A percentile compares a stretch with the other conserved stretches of the same genome.
These are phyloP conservation scores for Kwoniella botswanensis DNA, from an alignment of 768 basidiomycete genomes.

Conservation along the genomic window DNA sequence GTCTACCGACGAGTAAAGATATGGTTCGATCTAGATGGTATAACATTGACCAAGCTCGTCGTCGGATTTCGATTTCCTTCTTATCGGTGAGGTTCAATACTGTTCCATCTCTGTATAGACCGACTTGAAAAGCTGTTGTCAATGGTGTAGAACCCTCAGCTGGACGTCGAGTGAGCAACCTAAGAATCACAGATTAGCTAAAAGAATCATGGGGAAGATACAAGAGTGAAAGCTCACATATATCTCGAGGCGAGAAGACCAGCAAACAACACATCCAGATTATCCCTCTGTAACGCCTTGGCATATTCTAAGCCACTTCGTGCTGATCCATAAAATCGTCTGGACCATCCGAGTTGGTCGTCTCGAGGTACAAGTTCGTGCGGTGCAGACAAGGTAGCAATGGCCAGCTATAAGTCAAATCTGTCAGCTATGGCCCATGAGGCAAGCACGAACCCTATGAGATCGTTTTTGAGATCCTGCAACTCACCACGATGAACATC, in stretches of 20 bases:
- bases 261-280: conserved; percentile 58
- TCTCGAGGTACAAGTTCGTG: conserved; percentile 50
- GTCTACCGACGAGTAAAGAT: conserved; percentile 58
- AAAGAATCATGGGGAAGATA: neutral
- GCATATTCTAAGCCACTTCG: conserved; percentile 57
- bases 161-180: conserved; percentile 58
- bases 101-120: conserved; percentile 58
- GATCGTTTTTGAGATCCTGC: too few relatives aligned
- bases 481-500: conserved; percentile 57
- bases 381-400: conserved; percentile 57
- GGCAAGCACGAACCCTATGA: too few relatives aligned
- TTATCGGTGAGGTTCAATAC: conserved; percentile 57
- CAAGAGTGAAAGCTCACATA: conserved; percentile 52
- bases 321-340: conserved; percentile 56
- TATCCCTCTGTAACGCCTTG: conserved; percentile 58
- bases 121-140: conserved; percentile 59
- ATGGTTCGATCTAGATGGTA: conserved; percentile 59
- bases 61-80: conserved; percentile 57
- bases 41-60: conserved; percentile 57
- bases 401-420: conserved; percentile 50
- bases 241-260: conserved; percentile 58
- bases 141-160: conserved; percentile 59
- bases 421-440: neutral
- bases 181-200: conserved; percentile 21
- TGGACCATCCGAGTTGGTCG: conserved; percentile 55